Conservation (phyloP, 257 asterid species). For the Solanum sitiens region DNA sequence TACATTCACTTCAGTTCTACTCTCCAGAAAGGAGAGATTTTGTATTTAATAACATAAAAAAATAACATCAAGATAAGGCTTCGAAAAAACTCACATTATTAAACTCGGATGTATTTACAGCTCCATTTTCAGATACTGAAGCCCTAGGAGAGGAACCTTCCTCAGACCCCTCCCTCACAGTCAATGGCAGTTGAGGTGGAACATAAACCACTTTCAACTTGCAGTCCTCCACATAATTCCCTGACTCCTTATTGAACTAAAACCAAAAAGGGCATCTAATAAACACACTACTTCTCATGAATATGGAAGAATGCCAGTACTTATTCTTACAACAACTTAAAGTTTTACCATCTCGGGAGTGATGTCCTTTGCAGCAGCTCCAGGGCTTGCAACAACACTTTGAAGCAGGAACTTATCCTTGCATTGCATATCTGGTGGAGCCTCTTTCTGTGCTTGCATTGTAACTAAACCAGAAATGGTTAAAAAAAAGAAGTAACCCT, state of each 20-base stretch:
- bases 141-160: constrained; percentile 94
- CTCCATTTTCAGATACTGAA: constrained; percentile 76
- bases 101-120: constrained; percentile 22
- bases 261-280: constrained; percentile 3
- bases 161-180: constrained; percentile 88
- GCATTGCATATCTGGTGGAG: constrained; percentile 87
- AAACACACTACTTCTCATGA: neutral
- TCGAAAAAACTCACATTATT: constrained; percentile 37
- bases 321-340: neutral
- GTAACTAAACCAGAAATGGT: constrained; percentile 46
- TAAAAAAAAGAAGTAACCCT: neutral
- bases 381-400: constrained; percentile 52
- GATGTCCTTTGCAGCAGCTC: constrained; percentile 61
- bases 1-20: neutral
- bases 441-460: constrained; percentile 98
- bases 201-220: constrained; percentile 84
- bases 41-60: neutral
- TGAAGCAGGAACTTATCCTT: constrained; percentile 94
- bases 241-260: constrained; percentile 78
- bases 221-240: constrained; percentile 78
- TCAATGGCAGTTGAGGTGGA: constrained; percentile 67
- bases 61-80: neutral
- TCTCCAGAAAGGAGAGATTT: neutral
- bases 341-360: constrained; percentile 65
- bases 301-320: neutral